Evolutionary conservation across 495 filamentous ascomycete genomes (phyloP), one percentile per base, ranked within the genome.

Genomic region (Platismatia glauca): DNA sequence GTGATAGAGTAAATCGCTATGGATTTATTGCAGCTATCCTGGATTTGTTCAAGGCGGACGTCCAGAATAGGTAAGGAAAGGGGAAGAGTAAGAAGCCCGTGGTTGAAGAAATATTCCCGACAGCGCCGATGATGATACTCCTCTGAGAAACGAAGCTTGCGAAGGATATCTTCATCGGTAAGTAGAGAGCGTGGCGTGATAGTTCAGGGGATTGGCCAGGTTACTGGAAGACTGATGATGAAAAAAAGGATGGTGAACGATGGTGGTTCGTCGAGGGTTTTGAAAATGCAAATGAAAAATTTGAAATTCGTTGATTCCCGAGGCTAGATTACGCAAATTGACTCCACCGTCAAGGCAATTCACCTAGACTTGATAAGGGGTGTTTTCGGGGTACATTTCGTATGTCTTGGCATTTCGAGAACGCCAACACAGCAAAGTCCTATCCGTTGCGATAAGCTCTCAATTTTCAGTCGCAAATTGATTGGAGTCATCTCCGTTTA

Each of bases 101-200:
- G 37, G 9, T 27, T 20, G 31, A 60, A 60, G 58, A 60, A 60
- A 60, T 60, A 60, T 48, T 60, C 58, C 58, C 58, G 58, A 60
- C 38, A 60, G 38, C n/a, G n/a, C 58, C 58, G 58, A 48, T 60
- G 58, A 60, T 60, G 58, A 24, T 34, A 60, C 43, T 46, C 58
- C 18, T 60, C 58, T 48, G n/a, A 46, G 37, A 22, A 60, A 60
- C 58, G 58, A 60, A 60, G 37, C 38, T 34, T 29, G 58, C 38
- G 58, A 48, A 60, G 55, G 24, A 57, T 57, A 7, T 35, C 55
- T 39, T 57, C 37, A 11, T 57, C 35, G 52, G 52, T 55, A 33
- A 35, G 52, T 31, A 55, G 34, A 55, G 52, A 43, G 41, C 41
- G 41, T 43, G 41, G 41, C 41, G n/a, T 43, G 41, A 43, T 43